These are phyloP conservation scores for Peterozyma toletana DNA, from an alignment of 805 yeast genomes.

Conservation along the genomic window DNA sequence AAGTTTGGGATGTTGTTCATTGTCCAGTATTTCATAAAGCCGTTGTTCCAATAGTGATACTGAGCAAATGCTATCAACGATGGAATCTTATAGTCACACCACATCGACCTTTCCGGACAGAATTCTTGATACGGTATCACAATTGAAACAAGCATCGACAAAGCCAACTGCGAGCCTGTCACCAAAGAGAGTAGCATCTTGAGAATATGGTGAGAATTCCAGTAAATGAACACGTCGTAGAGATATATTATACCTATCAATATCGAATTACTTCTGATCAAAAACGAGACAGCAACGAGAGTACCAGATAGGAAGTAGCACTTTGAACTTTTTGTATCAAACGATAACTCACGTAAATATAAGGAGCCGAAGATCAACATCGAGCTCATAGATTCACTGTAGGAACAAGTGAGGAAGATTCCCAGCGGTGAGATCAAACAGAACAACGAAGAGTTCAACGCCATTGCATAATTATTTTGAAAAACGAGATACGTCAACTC, in stretches of 20 bases:
- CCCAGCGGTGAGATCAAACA: slow-evolving; percentile 74
- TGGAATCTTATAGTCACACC: slow-evolving; percentile 62
- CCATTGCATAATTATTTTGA: slow-evolving; percentile 5
- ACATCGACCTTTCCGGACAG: slow-evolving; percentile 69
- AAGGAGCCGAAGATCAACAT: slow-evolving; percentile 52
- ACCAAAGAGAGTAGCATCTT: slow-evolving; percentile 24
- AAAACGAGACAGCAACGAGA: slow-evolving; percentile 46
- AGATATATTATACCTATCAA: slow-evolving; percentile 64
- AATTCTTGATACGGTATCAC: slow-evolving; percentile 45
- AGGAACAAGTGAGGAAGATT: slow-evolving; percentile 64
- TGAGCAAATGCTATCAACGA: slow-evolving; percentile 71
- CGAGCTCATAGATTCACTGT: slow-evolving; percentile 71
- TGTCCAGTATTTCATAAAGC: slow-evolving; percentile 81
- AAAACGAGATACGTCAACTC: slow-evolving; percentile 30
- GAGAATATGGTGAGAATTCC: slow-evolving; percentile 1
- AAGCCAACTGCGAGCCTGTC: slow-evolving; percentile 51
- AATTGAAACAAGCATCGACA: slow-evolving; percentile 38
- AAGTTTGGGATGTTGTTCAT: slow-evolving; percentile 77
- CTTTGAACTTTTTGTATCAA: slow-evolving; percentile 1
- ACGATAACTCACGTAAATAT: slow-evolving; percentile 32
- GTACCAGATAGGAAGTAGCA: slow-evolving; percentile 42
- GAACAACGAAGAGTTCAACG: slow-evolving; percentile 21
- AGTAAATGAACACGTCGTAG: slow-evolving; percentile 36
- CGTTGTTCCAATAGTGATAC: slow-evolving; percentile 74
- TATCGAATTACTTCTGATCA: slow-evolving; percentile 71